Evolutionary conservation across 2,329 filamentous ascomycete genomes (phyloP).

Genomic region (Aspergillus puulaauensis): DNA sequence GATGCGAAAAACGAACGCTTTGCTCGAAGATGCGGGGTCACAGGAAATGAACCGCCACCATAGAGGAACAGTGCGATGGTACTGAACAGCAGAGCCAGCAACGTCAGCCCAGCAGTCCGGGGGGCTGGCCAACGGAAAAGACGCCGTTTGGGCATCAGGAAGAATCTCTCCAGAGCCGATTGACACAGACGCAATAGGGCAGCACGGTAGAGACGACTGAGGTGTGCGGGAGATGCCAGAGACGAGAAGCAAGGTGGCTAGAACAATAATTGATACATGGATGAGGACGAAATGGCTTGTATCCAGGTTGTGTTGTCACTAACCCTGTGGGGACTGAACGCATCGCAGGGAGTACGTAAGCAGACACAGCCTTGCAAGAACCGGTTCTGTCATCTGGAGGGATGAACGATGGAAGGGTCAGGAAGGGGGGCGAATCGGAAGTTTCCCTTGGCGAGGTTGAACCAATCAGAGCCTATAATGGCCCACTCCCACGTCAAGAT

Average conservation of each 20-base stretch:
- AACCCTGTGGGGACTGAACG: constrained; percentile 1
- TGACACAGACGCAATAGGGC: background rate
- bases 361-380: background rate
- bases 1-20: constrained; percentile 8
- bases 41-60: constrained; percentile 8
- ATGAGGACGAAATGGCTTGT: background rate
- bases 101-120: constrained; percentile 14
- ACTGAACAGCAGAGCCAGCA: constrained; percentile 16
- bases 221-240: background rate
- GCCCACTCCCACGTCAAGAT: background rate
- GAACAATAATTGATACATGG: constrained; percentile 7
- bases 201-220: background rate
- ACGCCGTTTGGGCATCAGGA: constrained; percentile 18
- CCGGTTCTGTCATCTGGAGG: too few relatives aligned
- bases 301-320: constrained; percentile 1
- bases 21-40: background rate
- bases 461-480: background rate
- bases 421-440: background rate
- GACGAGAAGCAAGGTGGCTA: background rate
- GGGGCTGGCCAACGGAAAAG: constrained; percentile 21
- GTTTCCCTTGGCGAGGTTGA: background rate
- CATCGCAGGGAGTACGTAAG: constrained; percentile 1
- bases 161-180: constrained; percentile 1
- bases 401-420: background rate
- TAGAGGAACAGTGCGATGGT: constrained; percentile 15